These are phyloP conservation scores for Phalaenopsis hybrid DNA, from an alignment of 116 monocot genomes.

Conservation along the genomic window DNA sequence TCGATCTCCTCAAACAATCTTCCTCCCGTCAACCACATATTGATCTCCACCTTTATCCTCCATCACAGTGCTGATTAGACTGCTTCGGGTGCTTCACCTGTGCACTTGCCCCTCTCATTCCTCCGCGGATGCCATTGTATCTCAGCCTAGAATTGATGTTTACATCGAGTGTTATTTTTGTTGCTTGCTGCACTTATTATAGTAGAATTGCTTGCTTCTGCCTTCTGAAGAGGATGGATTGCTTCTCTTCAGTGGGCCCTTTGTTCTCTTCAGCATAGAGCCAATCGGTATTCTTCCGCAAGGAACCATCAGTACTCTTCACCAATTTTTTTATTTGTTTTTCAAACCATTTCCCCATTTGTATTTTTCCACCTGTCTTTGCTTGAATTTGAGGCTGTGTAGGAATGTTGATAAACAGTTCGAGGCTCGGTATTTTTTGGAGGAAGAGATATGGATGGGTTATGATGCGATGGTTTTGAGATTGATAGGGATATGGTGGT, in stretches of 20 bases:
- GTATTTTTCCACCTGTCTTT: neutral
- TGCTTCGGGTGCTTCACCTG: neutral
- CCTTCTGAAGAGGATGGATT: too few relatives aligned
- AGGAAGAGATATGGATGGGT: neutral
- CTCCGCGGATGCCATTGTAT: neutral
- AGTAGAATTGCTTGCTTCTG: neutral
- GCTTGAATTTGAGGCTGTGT: neutral
- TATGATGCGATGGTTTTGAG: neutral
- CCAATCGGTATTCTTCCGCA: too few relatives aligned
- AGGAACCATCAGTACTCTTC: too few relatives aligned
- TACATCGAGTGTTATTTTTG: neutral
- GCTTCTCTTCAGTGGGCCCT: too few relatives aligned
- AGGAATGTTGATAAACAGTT: neutral
- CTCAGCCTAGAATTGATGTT: neutral
- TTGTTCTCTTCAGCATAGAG: too few relatives aligned
- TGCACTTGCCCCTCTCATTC: neutral
- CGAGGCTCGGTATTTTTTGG: neutral
- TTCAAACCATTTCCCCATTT: neutral
- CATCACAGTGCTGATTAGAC: neutral
- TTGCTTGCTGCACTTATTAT: neutral
- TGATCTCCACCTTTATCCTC: neutral
- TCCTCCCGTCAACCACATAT: neutral
- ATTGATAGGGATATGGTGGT: neutral
- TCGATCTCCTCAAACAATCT: neutral
- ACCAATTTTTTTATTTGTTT: neutral